Base-by-base conservation (phyloP, 768 basidiomycete species). In the Tulasnella sp. region DNA sequence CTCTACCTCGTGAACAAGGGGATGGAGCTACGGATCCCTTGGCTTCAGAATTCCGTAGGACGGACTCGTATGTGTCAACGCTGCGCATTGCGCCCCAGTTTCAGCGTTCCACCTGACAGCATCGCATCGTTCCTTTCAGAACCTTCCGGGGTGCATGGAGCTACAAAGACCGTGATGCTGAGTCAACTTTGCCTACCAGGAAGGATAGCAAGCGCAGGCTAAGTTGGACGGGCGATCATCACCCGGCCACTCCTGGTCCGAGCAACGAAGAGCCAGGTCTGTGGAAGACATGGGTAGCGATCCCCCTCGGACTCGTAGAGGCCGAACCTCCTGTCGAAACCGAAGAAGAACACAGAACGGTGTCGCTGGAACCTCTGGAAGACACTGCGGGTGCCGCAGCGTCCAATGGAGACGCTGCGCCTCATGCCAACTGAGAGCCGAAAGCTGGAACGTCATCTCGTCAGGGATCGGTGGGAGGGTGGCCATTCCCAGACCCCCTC, bases 401-500 rank as follows among this genome's bases (percentile, higher is more conserved):
- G n/a, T n/a, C n/a, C n/a, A n/a, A n/a, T n/a, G n/a, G 34, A 5
- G 32, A 21, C 50, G 29, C 41, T 19, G 55, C 11, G n/a, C 41
- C 41, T 4, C 21, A 43, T n/a, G 29, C 55, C 7, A 27, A 26
- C 24, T 17, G 23, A 27, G 55, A 15, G 19, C 15, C 55, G 15
- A 43, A 29, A 43, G 24, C 42, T 26, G 23, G 44, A 15, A 29
- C 55, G 11, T 26, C 55, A 24, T 56, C 55, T 42, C 55, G 55
- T 21, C 47, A 59, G n/a, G 58, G 29, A 15, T 50, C 48, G 23
- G 49, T 29, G 13, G 38, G 58, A 32, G n/a, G n/a, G n/a, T 59
- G 58, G 58, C 58, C 58, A 15, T 43, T 56, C 10, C 41, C 55
- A 9, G 58, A 59, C 42, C 58, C 58, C 34, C 48, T 59, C 47